Percentiles rank a stretch among this genome's conserved stretches.
Evolutionary conservation across 208 protist species (phyloP).

Genomic region (Zelonia costaricensis): DNA sequence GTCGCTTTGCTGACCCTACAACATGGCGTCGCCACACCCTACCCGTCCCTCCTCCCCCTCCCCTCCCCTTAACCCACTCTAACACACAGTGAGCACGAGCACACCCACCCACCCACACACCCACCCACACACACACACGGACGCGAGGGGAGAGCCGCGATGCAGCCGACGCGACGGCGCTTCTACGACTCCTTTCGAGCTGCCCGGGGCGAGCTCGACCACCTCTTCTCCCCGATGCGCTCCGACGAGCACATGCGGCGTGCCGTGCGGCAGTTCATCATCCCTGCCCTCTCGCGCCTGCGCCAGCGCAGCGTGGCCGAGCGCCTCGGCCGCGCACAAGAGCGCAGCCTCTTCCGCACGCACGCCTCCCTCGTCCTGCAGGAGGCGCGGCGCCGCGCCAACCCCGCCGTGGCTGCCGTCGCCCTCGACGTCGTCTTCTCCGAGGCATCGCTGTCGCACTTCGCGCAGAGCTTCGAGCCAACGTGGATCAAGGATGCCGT

Average conservation of each 20-base stretch:
- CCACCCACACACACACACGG: no score
- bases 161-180: conserved; percentile 18
- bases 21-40: no score
- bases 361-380: conserved; percentile 60
- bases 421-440: conserved; percentile 46
- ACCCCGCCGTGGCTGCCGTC: conserved; percentile 41
- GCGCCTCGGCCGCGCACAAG: conserved; percentile 30
- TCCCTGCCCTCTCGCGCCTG: conserved; percentile 19
- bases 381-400: conserved; percentile 52
- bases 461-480: conserved; percentile 40
- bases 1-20: no score
- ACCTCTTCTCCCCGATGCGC: conserved; percentile 48
- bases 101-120: no score
- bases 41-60: not conserved
- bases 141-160: not conserved
- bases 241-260: conserved; percentile 32
- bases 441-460: conserved; percentile 9
- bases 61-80: not conserved
- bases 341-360: conserved; percentile 49
- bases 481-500: conserved; percentile 74
- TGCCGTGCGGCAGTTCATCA: conserved; percentile 40
- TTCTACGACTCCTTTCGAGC: conserved; percentile 63
- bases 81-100: no score
- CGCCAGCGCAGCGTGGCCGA: conserved; percentile 14
- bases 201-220: conserved; percentile 34